phyloP scores from a whole-genome alignment of 208 protist species.

The Phytomonas serpens region DNA sequence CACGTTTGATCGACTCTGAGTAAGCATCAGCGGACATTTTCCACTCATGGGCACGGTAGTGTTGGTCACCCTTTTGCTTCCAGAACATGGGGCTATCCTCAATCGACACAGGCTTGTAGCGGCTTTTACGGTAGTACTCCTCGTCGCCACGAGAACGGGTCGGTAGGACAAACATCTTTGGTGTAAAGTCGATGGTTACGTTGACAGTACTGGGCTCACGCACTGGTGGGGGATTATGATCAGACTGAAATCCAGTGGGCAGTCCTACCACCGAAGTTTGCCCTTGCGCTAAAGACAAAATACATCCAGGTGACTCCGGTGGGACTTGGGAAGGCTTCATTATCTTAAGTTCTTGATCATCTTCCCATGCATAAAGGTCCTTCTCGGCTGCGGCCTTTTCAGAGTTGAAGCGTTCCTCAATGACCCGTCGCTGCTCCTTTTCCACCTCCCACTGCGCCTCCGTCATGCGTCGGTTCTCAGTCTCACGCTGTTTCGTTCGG shows the following conservation, averaged over 20 bases:
- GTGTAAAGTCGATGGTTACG: conserved; percentile 82
- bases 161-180: conserved; percentile 66
- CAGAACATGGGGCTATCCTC: conserved; percentile 91
- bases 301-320: background rate
- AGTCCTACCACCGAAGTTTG: background rate
- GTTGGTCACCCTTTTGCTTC: conserved; percentile 84
- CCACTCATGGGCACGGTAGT: conserved; percentile 67
- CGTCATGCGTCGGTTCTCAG: conserved; percentile 78
- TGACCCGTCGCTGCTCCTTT: conserved; percentile 58
- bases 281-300: background rate
- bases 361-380: conserved; percentile 74
- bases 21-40: conserved; percentile 78
- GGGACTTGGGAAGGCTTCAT: background rate
- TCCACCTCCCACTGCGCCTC: conserved; percentile 89
- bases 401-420: conserved; percentile 60
- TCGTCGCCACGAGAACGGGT: conserved; percentile 84
- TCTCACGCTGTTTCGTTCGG: conserved; percentile 55
- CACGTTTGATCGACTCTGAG: conserved; percentile 89
- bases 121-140: conserved; percentile 87
- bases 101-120: conserved; percentile 87
- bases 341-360: conserved; percentile 7
- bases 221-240: conserved; percentile 22
- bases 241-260: background rate
- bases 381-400: conserved; percentile 57
- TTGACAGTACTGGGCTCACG: conserved; percentile 67